phyloP scores from a whole-genome alignment of 306 rosid genomes.

The Quercus rubra region DNA sequence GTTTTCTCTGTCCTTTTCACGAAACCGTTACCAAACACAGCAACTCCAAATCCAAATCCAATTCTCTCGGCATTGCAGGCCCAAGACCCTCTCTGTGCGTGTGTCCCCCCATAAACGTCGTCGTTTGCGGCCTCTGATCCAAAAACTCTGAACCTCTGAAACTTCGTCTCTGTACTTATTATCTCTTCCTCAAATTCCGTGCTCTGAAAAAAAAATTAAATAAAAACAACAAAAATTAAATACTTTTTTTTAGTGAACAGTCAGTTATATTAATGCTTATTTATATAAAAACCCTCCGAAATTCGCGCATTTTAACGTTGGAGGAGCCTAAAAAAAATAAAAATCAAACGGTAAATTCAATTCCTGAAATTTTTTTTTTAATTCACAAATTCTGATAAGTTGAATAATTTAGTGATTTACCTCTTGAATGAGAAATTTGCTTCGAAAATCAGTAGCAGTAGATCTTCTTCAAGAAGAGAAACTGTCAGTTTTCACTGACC shows the following conservation, averaged over 20 bases:
- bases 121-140: neutral
- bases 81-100: neutral
- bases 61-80: slow-evolving; percentile 5
- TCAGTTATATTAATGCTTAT: neutral
- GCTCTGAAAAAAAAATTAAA: neutral
- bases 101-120: slow-evolving; percentile 4
- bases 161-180: neutral
- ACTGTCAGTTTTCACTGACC: neutral
- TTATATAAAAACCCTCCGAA: neutral
- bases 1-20: slow-evolving; percentile 31
- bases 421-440: neutral
- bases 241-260: neutral
- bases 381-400: neutral
- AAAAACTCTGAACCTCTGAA: slow-evolving; percentile 6
- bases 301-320: slow-evolving; percentile 17
- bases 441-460: neutral
- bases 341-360: slow-evolving; percentile 15
- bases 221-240: neutral
- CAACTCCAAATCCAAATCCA: neutral
- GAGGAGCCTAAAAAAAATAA: neutral
- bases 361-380: neutral
- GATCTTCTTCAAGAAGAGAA: slow-evolving; percentile 8
- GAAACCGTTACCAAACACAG: slow-evolving; percentile 10
- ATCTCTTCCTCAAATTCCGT: slow-evolving; percentile 14
- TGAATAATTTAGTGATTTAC: neutral